Evolutionary conservation across 352 stramenopile species (phyloP), one percentile per base, ranked within the genome.

Genomic region (Phytophthora europaea): DNA sequence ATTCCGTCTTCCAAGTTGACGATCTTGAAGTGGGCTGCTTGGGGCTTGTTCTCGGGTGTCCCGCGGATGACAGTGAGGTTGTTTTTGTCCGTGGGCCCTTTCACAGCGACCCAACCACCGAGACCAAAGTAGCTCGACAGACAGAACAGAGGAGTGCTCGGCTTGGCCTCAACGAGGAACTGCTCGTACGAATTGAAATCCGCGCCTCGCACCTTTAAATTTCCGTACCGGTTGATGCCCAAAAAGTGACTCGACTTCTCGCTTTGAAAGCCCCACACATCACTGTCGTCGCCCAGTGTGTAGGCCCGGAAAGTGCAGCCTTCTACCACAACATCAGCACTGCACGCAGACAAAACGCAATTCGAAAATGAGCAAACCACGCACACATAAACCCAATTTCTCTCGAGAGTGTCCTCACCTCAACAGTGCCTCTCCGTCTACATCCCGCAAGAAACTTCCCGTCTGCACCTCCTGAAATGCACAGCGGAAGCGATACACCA

Each of bases 221-320:
- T 83, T 22, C 88, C 88, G 51, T 85, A 90, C 2, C 83, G 83
- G 43, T 94, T 95, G 50, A 95, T 72, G 6, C 88, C 88, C 6
- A 95, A 58, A 66, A 92, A 95, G 8, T 83, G 56, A 60, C 78
- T 89, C 2, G 87, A 87, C 15, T 73, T 81, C 43, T 94, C 88
- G 57, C 85, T 92, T 61, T 93, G 87, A 59, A 95, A 93, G 2
- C 88, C 88, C 87, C 87, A 95, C 2, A 93, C 76, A 36, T 95
- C 86, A 1, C 73, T 89, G 52, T 91, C 85, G n/a, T 92, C 85
- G n/a, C 83, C 84, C 9, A 93, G 36, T 10, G 87, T 94, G 57
- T 91, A 95, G 10, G 87, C 87, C 52, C 88, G 88, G 54, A 93
- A 95, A 3, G 80, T 81, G 51, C 88, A 95, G 6, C 81, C 84